Evolutionary conservation across 164 flowering plant genomes (phyloP), one percentile per base, ranked within the genome.

Genomic region (Dillenia turbinata): DNA sequence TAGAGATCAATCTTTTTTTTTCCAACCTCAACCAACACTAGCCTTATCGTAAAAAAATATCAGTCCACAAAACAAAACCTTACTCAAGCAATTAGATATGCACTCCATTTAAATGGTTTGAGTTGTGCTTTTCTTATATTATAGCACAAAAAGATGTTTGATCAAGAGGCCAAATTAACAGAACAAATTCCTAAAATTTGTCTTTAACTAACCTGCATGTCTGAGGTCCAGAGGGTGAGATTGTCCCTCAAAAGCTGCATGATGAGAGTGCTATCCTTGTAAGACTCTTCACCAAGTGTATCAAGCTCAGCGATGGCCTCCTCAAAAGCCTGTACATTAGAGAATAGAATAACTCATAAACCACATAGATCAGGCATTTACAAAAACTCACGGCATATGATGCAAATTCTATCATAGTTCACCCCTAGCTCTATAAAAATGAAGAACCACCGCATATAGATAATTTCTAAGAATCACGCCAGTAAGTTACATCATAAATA

Each of bases 221-320:
- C 80, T 11, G 75, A 73, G 44, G 80, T 73, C 79, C 79, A 59
- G 7, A 33, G 40, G 40, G 40, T 33, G 40, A 33, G 40, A 33
- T 33, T 33, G 40, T 33, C 40, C 40, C 79, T 62, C 44, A 77
- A 66, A 46, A 73, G 69, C 61, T 71, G 78, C 80, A 77, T 77
- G 47, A 77, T 77, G 13, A 74, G 71, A 49, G 73, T 59, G 63
- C 85, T 83, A 72, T 83, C 88, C 66, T 84, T 84, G 81, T 81
- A 84, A 10, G 81, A 81, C 13, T 83, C 88, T 55, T 79, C 85
- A 16, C 88, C 85, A 63, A 83, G 63, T 1, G 84, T 79, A 66
- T 83, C 88, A 60, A 83, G 79, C 69, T 83, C 85, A 50, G 85
- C 83, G 48, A 83, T 78, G 12, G 88, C 88, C 66, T 81, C 86